These are phyloP conservation scores for Stephanodiscus triporus DNA, from an alignment of 108 stramenopile species.

Conservation along the genomic window DNA sequence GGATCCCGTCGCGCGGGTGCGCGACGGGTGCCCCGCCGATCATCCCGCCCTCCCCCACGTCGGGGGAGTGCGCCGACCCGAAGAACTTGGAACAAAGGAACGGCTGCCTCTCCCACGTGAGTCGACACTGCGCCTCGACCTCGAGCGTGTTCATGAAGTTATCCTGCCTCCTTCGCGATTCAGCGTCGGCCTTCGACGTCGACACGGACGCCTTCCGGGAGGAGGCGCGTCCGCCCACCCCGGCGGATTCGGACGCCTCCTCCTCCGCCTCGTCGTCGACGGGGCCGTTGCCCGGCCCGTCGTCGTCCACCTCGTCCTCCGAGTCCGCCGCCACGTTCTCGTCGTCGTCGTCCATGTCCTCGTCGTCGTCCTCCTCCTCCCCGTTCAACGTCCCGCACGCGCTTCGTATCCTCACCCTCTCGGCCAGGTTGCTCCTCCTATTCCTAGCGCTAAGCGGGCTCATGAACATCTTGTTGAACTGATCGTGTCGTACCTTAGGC, in stretches of 20 bases:
- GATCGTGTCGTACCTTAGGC: slow-evolving; percentile 93
- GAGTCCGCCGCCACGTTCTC: slow-evolving; percentile 39
- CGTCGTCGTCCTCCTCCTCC: slow-evolving; percentile 26
- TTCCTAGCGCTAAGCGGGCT: slow-evolving; percentile 48
- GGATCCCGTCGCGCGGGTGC: no score
- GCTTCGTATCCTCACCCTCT: slow-evolving; percentile 67
- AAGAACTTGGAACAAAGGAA: slow-evolving; percentile 74
- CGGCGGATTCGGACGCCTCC: slow-evolving; percentile 21
- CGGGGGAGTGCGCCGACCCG: slow-evolving; percentile 53
- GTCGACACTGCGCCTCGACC: slow-evolving; percentile 88
- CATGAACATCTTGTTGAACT: slow-evolving; percentile 94
- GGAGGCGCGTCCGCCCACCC: slow-evolving; percentile 21
- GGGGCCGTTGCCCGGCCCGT: slow-evolving; percentile 6
- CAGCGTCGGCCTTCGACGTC: slow-evolving; percentile 22
- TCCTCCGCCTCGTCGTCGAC: slow-evolving; percentile 56
- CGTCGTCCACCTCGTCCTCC: slow-evolving; percentile 24
- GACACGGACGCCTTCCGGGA: slow-evolving; percentile 35
- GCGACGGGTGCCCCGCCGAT: neutral
- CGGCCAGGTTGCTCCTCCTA: slow-evolving; percentile 58
- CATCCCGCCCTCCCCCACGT: slow-evolving; percentile 2
- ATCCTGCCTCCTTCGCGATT: slow-evolving; percentile 45
- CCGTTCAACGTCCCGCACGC: slow-evolving; percentile 56
- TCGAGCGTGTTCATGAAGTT: slow-evolving; percentile 94
- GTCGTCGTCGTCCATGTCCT: slow-evolving; percentile 16
- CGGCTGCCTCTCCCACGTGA: slow-evolving; percentile 86